Evolutionary conservation across 805 yeast species (phyloP), one percentile per base, ranked within the genome.

Genomic region (Starmera amethionina): DNA sequence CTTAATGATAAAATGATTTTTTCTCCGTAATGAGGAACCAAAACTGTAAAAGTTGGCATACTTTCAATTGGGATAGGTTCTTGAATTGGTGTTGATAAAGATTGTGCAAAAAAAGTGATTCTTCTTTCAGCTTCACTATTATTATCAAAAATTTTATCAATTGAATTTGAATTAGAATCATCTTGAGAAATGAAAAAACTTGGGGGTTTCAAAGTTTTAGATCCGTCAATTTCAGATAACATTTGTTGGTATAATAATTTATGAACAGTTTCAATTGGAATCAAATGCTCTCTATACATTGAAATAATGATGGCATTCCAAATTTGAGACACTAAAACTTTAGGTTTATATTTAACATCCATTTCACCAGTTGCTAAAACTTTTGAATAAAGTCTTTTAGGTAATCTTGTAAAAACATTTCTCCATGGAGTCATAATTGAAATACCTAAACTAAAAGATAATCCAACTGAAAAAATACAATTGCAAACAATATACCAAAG

Each of bases 391-490:
- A 86, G 82, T 50, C 95, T 68, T 50, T 79, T 77, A 0, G 95
- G 95, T 16, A 87, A 62, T 38, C 88, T 64, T 4, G 86, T 72
- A 55, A 78, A 85, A 27, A 82, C 75, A 51, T 83, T 85, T 54
- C 84, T 75, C 95, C 95, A 85, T 0, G 95, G 95, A 2, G 94
- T 82, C 78, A 89, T 76, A 6, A 85, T 77, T 1, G 94, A 83
- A 8, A 83, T 78, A 1, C 95, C 95, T 47, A 80, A 66, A n/a
- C 79, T 74, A 49, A 80, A 73, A 1, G 93, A 82, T 14, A 83
- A 60, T 37, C 76, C 68, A 15, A 83, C 79, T 0, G 94, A 84
- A 44, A 82, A 79, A 0, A 74, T 52, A 4, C 93, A 79, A 51
- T 79, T 84, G 75, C 89, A 80, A 31, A 85, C 70, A 46, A 85